Evolutionary conservation across 257 asterid genomes (phyloP).

Genomic region (Phtheirospermum japonicum): DNA sequence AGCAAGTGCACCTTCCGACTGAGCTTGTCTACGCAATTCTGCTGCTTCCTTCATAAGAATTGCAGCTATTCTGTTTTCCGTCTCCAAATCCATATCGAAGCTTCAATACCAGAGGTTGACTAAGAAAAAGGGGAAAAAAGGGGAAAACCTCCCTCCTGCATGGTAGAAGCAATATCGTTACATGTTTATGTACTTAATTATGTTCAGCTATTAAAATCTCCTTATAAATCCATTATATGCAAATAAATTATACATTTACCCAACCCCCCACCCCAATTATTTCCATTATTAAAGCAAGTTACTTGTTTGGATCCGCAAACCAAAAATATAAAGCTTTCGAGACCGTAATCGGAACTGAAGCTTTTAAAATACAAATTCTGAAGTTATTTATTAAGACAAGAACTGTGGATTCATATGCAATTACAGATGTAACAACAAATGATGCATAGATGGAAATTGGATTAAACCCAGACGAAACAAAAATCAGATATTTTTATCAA

Average conservation of each 20-base stretch:
- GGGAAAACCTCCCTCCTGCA: constrained; percentile 10
- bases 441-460: background rate
- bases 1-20: constrained; percentile 78
- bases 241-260: too few species aligned
- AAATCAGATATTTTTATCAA: constrained; percentile 19
- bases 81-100: constrained; percentile 71
- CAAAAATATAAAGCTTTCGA: background rate
- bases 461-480: background rate
- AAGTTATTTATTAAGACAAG: background rate
- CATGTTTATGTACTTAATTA: too few species aligned
- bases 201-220: too few species aligned
- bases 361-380: background rate
- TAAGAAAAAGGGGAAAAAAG: background rate
- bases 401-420: background rate
- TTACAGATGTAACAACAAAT: background rate
- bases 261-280: too few species aligned
- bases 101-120: constrained; percentile 20
- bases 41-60: constrained; percentile 84
- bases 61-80: constrained; percentile 84
- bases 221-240: too few species aligned
- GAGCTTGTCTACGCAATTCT: constrained; percentile 84
- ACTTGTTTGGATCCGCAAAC: too few species aligned
- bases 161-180: constrained; percentile 1
- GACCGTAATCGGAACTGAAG: background rate
- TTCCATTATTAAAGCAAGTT: too few species aligned